Conservation (phyloP, 1,139 yeast genomes). For the Pichia sp. region DNA sequence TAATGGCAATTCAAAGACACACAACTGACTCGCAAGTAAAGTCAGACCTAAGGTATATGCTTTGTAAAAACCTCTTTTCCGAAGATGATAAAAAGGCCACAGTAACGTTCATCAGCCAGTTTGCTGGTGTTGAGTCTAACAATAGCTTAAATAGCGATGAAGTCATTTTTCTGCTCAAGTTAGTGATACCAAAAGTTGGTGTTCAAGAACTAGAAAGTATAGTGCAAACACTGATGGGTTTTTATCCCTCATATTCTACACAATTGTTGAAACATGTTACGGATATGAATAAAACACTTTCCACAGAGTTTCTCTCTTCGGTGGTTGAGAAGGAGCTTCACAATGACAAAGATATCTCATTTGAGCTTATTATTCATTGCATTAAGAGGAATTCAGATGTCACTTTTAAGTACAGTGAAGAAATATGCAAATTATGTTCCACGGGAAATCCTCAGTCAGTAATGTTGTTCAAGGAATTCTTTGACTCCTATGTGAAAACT, state of each 20-base stretch:
- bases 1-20: slow-evolving; percentile 12
- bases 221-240: slow-evolving; percentile 17
- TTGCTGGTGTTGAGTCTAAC: slow-evolving; percentile 18
- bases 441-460: slow-evolving; percentile 21
- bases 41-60: slow-evolving; percentile 15
- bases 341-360: background rate
- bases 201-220: slow-evolving; percentile 22
- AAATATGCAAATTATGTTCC: slow-evolving; percentile 18
- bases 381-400: slow-evolving; percentile 29
- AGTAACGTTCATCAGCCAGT: slow-evolving; percentile 22
- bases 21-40: background rate
- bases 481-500: slow-evolving; percentile 49
- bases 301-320: slow-evolving; percentile 25
- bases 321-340: slow-evolving; percentile 23
- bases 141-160: slow-evolving; percentile 9
- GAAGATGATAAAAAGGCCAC: slow-evolving; percentile 18
- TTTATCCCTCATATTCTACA: slow-evolving; percentile 21
- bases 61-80: slow-evolving; percentile 21
- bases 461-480: slow-evolving; percentile 34
- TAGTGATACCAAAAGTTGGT: slow-evolving; percentile 19
- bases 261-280: slow-evolving; percentile 22
- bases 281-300: slow-evolving; percentile 24
- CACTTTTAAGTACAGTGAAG: slow-evolving; percentile 21
- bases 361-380: slow-evolving; percentile 16
- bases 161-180: slow-evolving; percentile 17